Base-by-base conservation (phyloP, 129 eudicot genomes). In the Flaveria trinervia region DNA sequence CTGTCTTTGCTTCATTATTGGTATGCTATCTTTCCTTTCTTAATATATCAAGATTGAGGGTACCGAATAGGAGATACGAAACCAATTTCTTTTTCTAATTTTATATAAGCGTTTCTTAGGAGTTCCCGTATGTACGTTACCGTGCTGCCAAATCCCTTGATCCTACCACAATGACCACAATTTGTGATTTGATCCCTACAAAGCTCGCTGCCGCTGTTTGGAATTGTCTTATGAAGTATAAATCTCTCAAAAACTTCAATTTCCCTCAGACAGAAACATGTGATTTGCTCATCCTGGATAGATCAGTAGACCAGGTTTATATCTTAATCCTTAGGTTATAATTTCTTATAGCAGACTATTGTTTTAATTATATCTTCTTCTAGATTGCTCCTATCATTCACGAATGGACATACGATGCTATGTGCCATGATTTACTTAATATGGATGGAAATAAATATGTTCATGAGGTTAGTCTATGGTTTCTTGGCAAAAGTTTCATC, bases 401-500 rank as follows among this genome's bases (percentile, higher is more conserved):
- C 54, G 98, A 93, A 78, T 93, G 98, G 98, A 93, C 98, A 20
- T 93, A 93, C 81, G 98, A 93, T 84, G 98, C 98, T 78, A 90
- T 93, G 97, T 93, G 97, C 79, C 98, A 80, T 84, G 98, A 93
- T 84, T 83, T 93, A 73, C 84, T 93, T 18, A 69, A 82, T 52
- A 83, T 93, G 96, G 98, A 90, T 41, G 98, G 98, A 61, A 93
- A 85, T 81, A 93, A 93, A 75, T 93, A 93, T 80, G 96, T 93
- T 65, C 89, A 88, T 41, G 98, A 93, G 97, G 98, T 93, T 72
- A 72, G 77, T 49, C 51, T 36, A 13, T 67, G 77, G 18, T 79
- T 77, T 20, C 61, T 50, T 59, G 33, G 46, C 10, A 62, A 55
- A 56, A 33, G 44, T 36, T 59, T 73, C 10, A 17, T 54, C 68